Percentiles rank a stretch among this genome's conserved stretches.
These are phyloP conservation scores for Leptodermis oblonga DNA, from an alignment of 257 asterid species.

Conservation along the genomic window DNA sequence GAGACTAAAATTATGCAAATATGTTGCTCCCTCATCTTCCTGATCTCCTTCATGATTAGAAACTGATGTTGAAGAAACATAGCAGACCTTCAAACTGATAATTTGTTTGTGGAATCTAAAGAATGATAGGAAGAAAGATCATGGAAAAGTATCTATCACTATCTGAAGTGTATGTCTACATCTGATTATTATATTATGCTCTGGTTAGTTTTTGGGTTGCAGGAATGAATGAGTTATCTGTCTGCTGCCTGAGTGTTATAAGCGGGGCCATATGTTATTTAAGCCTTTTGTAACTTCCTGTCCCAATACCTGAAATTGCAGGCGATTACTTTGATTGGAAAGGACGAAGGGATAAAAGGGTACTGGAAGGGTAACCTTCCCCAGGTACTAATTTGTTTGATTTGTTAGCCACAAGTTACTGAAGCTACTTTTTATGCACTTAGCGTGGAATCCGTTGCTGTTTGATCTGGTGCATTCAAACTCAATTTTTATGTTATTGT, in stretches of 20 bases:
- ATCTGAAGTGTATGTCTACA: background rate
- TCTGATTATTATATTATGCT: background rate
- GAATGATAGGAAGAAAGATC: background rate
- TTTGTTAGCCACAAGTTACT: background rate
- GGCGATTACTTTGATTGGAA: conserved; percentile 76
- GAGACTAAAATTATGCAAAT: background rate
- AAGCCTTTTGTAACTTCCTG: background rate
- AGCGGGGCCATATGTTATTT: background rate
- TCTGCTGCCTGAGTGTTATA: background rate
- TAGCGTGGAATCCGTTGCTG: background rate
- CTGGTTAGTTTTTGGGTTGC: background rate
- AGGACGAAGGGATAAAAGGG: conserved; percentile 88
- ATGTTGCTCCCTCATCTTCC: background rate
- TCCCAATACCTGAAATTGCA: conserved; percentile 22
- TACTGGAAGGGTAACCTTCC: conserved; percentile 99
- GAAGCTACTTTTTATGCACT: background rate
- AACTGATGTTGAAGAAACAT: background rate
- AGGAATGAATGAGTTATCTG: background rate
- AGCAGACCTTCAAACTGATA: background rate
- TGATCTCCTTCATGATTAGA: background rate
- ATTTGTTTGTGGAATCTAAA: background rate
- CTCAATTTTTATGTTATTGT: conserved; percentile 5
- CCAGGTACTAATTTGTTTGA: conserved; percentile 45
- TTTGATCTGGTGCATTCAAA: background rate
- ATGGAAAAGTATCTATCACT: background rate